Conservation (phyloP, 1,284 basidiomycete genomes). For the Moniliophthora roreri region DNA sequence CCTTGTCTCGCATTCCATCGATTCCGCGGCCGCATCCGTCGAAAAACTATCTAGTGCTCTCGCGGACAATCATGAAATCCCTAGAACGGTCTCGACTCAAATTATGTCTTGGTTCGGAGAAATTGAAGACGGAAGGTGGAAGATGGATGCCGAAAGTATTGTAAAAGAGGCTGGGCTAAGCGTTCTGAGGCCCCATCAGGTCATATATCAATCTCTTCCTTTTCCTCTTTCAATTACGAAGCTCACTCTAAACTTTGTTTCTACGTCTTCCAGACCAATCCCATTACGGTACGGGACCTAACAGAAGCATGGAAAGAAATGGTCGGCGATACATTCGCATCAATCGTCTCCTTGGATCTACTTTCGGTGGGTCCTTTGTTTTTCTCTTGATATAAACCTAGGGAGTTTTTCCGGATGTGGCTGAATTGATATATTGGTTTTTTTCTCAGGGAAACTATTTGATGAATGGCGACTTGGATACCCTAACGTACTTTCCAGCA, state of each 20-base stretch:
- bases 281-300: constrained; percentile 56
- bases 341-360: constrained; percentile 54
- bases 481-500: constrained; percentile 71
- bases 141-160: constrained; percentile 55
- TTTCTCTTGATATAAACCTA: neutral
- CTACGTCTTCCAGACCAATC: constrained; percentile 43
- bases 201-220: constrained; percentile 27
- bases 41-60: constrained; percentile 57
- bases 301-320: constrained; percentile 64
- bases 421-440: too few relatives aligned
- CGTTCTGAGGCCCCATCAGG: constrained; percentile 64
- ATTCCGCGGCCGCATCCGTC: constrained; percentile 47
- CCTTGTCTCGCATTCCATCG: constrained; percentile 58
- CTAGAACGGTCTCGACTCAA: constrained; percentile 58
- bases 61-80: constrained; percentile 74
- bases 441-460: constrained; percentile 73
- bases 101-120: constrained; percentile 81
- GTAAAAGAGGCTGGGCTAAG: constrained; percentile 73
- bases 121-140: constrained; percentile 57
- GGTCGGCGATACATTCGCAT: constrained; percentile 75
- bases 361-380: constrained; percentile 56
- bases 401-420: neutral
- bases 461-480: constrained; percentile 26
- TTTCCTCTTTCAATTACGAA: neutral
- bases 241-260: neutral